A percentile compares a stretch with the other conserved stretches of the same genome.
Conservation (phyloP, 345 rosid species). For the Salix viminalis region DNA sequence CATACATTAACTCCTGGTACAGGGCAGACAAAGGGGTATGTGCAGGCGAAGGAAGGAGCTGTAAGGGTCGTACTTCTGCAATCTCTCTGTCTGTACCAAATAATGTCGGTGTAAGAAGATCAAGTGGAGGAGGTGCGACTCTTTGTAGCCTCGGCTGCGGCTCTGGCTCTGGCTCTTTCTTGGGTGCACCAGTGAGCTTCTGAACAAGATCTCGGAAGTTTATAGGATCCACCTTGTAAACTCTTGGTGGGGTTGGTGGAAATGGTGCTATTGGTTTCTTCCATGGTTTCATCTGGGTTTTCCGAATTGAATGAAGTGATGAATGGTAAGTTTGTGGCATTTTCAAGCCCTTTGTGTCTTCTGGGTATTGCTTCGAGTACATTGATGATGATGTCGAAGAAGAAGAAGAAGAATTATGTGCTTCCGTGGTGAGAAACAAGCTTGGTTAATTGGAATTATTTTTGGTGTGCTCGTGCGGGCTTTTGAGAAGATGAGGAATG, state of each 20-base stretch:
- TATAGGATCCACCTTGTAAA: constrained; percentile 72
- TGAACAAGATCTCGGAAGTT: constrained; percentile 84
- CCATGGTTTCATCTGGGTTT: constrained; percentile 49
- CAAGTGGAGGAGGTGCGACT: constrained; percentile 46
- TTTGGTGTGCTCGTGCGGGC: neutral
- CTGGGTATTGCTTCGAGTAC: constrained; percentile 8
- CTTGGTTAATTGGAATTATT: no score
- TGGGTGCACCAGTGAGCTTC: constrained; percentile 60
- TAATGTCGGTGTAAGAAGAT: neutral
- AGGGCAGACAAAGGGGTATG: constrained; percentile 22
- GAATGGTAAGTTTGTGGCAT: constrained; percentile 25
- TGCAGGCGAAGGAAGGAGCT: constrained; percentile 13
- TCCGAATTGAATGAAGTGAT: constrained; percentile 55
- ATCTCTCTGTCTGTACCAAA: neutral
- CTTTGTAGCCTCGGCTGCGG: constrained; percentile 29
- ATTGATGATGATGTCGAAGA: constrained; percentile 19
- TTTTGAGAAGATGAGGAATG: neutral
- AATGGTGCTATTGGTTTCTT: constrained; percentile 64
- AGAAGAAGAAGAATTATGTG: constrained; percentile 17
- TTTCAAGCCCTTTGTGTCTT: constrained; percentile 1
- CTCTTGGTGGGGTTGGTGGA: constrained; percentile 56
- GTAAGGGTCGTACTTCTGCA: neutral
- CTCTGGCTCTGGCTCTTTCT: constrained; percentile 4
- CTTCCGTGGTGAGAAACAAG: constrained; percentile 19
- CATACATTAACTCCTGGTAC: constrained; percentile 29